A percentile compares a stretch with the other conserved stretches of the same genome.
Conservation (phyloP, 2,329 filamentous ascomycete genomes). For the Aspergillus fructus region DNA sequence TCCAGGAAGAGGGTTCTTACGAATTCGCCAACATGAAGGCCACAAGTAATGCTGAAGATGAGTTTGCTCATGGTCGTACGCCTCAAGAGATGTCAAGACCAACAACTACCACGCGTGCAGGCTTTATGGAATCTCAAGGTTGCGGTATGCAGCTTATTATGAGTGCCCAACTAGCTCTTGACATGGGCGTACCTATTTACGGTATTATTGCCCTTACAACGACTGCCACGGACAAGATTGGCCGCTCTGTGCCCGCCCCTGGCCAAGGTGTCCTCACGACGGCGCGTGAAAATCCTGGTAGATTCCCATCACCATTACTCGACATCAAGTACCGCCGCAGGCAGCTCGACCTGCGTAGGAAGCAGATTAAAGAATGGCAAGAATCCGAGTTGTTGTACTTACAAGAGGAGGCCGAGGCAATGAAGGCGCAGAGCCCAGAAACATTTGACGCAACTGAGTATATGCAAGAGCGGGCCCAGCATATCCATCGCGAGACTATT, state of each 20-base stretch:
- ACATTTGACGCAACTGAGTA: constrained; percentile 81
- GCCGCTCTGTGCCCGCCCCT: constrained; percentile 91
- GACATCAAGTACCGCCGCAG: constrained; percentile 97
- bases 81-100: constrained; percentile 97
- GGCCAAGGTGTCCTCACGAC: constrained; percentile 96
- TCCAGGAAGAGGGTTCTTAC: constrained; percentile 98
- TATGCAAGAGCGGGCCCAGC: constrained; percentile 75
- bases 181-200: constrained; percentile 98
- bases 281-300: constrained; percentile 84
- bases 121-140: constrained; percentile 99
- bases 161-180: constrained; percentile 90
- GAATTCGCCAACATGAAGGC: constrained; percentile 99
- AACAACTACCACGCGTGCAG: constrained; percentile 92
- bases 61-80: constrained; percentile 91
- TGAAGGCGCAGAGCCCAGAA: constrained; percentile 72
- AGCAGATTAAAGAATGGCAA: constrained; percentile 94
- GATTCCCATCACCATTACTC: constrained; percentile 90
- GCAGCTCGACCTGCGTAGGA: constrained; percentile 90
- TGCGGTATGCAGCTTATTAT: constrained; percentile 98
- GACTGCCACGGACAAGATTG: constrained; percentile 98
- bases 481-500: constrained; percentile 83
- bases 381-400: constrained; percentile 92
- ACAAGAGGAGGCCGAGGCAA: constrained; percentile 86
- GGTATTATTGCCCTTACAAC: constrained; percentile 90
- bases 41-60: constrained; percentile 95